These are phyloP conservation scores for Podospora pseudoanserina DNA, from an alignment of 495 filamentous ascomycete genomes.

Conservation along the genomic window DNA sequence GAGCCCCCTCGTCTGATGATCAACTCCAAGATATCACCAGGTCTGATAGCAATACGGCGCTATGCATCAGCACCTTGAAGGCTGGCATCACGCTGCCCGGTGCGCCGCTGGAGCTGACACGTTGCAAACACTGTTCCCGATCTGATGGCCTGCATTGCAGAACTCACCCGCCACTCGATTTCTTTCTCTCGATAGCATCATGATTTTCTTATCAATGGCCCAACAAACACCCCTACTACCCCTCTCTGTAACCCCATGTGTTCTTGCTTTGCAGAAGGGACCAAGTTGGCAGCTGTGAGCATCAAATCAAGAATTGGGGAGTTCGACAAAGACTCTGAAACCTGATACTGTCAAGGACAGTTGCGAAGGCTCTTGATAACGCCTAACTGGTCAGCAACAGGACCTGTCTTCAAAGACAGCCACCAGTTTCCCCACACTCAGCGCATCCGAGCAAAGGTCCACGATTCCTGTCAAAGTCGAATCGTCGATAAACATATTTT, in stretches of 20 bases:
- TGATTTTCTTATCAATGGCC: background rate
- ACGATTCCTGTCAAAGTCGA: background rate
- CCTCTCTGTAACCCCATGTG: background rate
- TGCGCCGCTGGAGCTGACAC: background rate
- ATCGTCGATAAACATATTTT: background rate
- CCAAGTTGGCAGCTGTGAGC: too few relatives aligned
- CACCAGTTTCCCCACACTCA: too few relatives aligned
- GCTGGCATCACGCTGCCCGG: background rate
- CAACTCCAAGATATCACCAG: too few relatives aligned
- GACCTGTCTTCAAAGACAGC: too few relatives aligned
- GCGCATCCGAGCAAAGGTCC: background rate
- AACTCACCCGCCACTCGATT: background rate
- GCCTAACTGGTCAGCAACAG: too few relatives aligned
- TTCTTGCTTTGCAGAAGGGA: background rate
- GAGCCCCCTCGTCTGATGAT: background rate
- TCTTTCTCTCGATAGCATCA: background rate
- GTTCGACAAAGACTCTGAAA: too few relatives aligned
- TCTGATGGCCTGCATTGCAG: background rate
- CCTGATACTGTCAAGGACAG: too few relatives aligned
- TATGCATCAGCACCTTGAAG: background rate
- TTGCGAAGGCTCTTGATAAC: too few relatives aligned
- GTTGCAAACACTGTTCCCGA: background rate
- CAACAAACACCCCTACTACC: background rate
- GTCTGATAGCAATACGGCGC: background rate
- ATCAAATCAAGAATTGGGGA: too few relatives aligned